Percentiles rank a stretch among this genome's conserved stretches.
These are phyloP conservation scores for Cryptosporidium meleagridis DNA, from an alignment of 169 alveolate species.

Conservation along the genomic window DNA sequence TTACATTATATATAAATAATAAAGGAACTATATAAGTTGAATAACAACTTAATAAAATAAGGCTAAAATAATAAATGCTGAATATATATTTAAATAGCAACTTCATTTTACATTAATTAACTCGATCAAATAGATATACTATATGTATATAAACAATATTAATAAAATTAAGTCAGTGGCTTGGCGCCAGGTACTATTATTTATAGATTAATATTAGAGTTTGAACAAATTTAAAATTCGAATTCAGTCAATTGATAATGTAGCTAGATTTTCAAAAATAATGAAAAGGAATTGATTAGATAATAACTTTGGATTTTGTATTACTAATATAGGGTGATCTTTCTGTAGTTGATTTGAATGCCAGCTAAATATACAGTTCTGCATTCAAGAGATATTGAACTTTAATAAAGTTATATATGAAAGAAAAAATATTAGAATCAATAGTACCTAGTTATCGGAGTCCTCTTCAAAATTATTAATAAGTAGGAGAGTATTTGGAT, in stretches of 20 bases:
- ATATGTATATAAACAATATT: no score
- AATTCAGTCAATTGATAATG: no score
- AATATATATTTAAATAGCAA: no score
- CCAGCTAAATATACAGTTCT: background rate
- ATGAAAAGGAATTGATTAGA: background rate
- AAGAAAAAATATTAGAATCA: background rate
- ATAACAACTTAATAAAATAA: no score
- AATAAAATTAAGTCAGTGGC: background rate
- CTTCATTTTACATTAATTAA: no score
- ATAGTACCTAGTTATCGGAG: background rate
- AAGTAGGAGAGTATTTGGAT: slow-evolving; percentile 46
- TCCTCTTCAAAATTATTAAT: slow-evolving; percentile 48
- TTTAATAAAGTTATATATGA: background rate
- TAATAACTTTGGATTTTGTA: no score
- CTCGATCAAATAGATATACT: no score
- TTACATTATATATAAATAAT: background rate
- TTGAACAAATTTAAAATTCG: no score
- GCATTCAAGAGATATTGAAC: no score
- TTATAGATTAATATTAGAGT: background rate
- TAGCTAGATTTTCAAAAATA: background rate
- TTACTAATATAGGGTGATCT: background rate
- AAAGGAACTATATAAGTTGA: background rate
- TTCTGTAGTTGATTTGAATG: background rate
- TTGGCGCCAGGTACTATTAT: background rate
- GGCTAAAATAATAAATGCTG: no score